Evolutionary conservation across 31 red algal genomes (phyloP).

Genomic region (Endocladia muricata): DNA sequence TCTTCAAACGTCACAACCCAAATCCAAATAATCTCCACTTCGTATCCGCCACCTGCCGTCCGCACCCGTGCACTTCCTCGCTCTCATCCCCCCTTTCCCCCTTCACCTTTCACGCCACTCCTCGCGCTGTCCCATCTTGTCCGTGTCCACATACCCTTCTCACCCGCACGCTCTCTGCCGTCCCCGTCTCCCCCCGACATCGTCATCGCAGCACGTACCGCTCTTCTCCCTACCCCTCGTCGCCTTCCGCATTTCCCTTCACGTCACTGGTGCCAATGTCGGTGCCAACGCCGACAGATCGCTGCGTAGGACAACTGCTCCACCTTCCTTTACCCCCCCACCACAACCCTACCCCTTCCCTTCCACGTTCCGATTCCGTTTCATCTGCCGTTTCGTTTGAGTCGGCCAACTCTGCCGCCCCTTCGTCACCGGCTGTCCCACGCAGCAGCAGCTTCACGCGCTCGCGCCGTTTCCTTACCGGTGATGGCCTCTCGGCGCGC

Average conservation of each 20-base stretch:
- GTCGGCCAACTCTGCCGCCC: not conserved
- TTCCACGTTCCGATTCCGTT: not conserved
- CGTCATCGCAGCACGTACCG: not conserved
- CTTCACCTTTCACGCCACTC: not conserved
- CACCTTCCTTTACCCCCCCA: not conserved
- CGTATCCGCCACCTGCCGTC: too few species aligned
- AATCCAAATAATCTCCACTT: too few species aligned
- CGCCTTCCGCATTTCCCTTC: not conserved
- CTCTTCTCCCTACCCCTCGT: not conserved
- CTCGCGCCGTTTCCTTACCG: constrained; percentile 27
- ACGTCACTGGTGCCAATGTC: not conserved
- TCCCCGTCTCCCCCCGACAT: not conserved
- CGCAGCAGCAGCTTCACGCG: constrained; percentile 35
- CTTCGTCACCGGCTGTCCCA: constrained; percentile 14
- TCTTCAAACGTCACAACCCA: too few species aligned
- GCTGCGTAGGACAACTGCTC: not conserved
- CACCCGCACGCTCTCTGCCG: not conserved
- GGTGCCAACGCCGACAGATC: not conserved
- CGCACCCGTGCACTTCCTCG: not conserved
- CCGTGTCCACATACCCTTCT: not conserved
- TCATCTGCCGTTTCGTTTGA: not conserved
- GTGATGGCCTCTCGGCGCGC: constrained; percentile 23
- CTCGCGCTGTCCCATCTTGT: not conserved
- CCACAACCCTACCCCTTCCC: not conserved
- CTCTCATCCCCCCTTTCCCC: not conserved